Evolutionary conservation across 78 protist species (phyloP).

Genomic region (Dictyostelium firmibasis): DNA sequence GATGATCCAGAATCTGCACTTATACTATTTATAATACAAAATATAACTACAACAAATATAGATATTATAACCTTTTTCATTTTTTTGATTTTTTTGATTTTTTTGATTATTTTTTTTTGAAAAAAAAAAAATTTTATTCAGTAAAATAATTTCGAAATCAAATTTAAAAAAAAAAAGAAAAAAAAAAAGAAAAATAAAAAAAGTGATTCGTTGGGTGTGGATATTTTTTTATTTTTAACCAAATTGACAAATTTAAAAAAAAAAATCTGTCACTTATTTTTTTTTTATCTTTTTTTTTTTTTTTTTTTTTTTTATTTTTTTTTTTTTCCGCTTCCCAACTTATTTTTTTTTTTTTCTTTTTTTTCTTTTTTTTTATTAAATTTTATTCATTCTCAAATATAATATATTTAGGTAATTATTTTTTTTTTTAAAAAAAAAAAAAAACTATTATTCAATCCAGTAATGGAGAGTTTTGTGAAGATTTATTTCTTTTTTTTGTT

Average conservation of each 20-base stretch:
- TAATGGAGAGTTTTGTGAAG: background rate
- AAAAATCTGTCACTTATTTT: too few species aligned
- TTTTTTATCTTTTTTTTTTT: too few species aligned
- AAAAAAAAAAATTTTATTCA: background rate
- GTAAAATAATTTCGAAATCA: too few species aligned
- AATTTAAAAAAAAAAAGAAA: background rate
- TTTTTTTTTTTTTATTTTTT: too few species aligned
- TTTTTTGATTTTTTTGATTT: background rate
- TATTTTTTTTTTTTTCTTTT: too few species aligned
- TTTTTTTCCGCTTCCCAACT: too few species aligned
- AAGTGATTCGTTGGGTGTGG: too few species aligned
- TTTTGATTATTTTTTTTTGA: background rate
- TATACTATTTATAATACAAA: background rate
- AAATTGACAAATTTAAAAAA: too few species aligned
- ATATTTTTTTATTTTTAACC: too few species aligned
- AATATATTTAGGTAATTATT: background rate
- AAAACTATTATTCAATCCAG: background rate
- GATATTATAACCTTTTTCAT: background rate
- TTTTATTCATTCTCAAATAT: background rate
- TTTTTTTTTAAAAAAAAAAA: background rate
- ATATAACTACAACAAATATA: background rate
- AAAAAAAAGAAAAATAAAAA: background rate
- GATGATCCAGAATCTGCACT: background rate
- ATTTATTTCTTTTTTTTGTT: background rate
- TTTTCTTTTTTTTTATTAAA: too few species aligned